Evolutionary conservation across 2,329 filamentous ascomycete species (phyloP).

Genomic region (Botrytis cinerea): DNA sequence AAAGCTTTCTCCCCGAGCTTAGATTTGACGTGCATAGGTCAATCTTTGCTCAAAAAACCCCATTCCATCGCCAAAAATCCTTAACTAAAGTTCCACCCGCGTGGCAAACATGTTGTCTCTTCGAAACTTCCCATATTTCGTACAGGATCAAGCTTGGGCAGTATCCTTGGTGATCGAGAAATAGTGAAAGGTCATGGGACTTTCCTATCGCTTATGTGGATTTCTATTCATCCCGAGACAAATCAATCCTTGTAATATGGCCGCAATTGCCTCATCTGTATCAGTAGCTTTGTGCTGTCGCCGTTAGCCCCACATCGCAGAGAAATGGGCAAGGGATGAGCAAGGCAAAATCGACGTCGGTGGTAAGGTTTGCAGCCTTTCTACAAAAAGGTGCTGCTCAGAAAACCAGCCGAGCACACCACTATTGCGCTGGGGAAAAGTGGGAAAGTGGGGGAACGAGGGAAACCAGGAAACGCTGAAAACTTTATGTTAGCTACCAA

Average conservation of each 20-base stretch:
- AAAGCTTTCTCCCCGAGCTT: slow-evolving; percentile 10
- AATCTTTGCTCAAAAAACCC: slow-evolving; percentile 15
- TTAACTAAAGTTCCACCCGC: slow-evolving; percentile 4
- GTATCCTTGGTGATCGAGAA: neutral
- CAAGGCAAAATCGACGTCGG: slow-evolving; percentile 21
- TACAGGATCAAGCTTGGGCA: neutral
- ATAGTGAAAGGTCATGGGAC: slow-evolving; percentile 13
- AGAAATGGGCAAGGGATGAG: slow-evolving; percentile 1
- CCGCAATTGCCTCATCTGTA: slow-evolving; percentile 10
- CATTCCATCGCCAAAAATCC: slow-evolving; percentile 6
- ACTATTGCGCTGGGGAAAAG: slow-evolving; percentile 3
- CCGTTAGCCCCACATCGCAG: slow-evolving; percentile 1
- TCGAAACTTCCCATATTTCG: slow-evolving; percentile 10
- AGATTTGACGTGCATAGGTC: slow-evolving; percentile 21
- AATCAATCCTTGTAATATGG: slow-evolving; percentile 9
- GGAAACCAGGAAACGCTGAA: slow-evolving; percentile 2
- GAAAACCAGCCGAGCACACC: slow-evolving; percentile 7
- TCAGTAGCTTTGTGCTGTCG: slow-evolving; percentile 6
- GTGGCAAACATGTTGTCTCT: slow-evolving; percentile 15
- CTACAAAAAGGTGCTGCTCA: slow-evolving; percentile 7
- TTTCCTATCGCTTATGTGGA: slow-evolving; percentile 5
- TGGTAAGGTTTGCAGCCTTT: slow-evolving; percentile 3
- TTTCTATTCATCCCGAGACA: slow-evolving; percentile 4
- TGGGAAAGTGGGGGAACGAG: neutral
- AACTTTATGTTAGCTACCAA: slow-evolving; percentile 2